A percentile compares a stretch with the other conserved stretches of the same genome.
Conservation (phyloP, 805 yeast species). For the Wickerhamomyces strasburgensis region DNA sequence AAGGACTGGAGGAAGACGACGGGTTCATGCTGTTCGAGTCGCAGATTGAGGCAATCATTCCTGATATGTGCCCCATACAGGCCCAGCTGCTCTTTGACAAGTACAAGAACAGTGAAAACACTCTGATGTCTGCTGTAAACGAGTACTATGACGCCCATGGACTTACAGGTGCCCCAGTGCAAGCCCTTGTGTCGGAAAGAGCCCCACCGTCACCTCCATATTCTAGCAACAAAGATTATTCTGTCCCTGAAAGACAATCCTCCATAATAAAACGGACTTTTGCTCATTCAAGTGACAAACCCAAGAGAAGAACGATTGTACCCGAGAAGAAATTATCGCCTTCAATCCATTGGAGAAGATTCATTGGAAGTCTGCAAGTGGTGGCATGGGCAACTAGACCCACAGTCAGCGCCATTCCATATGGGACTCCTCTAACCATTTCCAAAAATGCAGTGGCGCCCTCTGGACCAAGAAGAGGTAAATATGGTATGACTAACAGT, state of each 20-base stretch:
- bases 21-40: constrained; percentile 26
- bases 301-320: no score
- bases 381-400: constrained; percentile 74
- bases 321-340: constrained; percentile 15
- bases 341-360: constrained; percentile 34
- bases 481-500: constrained; percentile 17
- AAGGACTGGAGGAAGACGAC: constrained; percentile 9
- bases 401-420: constrained; percentile 40
- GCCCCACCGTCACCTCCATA: not conserved
- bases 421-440: constrained; percentile 39
- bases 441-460: constrained; percentile 31
- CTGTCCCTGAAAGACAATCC: no score
- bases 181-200: not conserved
- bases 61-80: constrained; percentile 24
- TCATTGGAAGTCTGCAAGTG: constrained; percentile 55
- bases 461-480: constrained; percentile 17
- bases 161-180: not conserved
- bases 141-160: constrained; percentile 32
- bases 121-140: constrained; percentile 35
- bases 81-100: constrained; percentile 24
- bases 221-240: no score
- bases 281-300: no score
- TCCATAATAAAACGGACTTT: no score
- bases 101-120: constrained; percentile 24
- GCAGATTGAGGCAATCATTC: constrained; percentile 32